These are phyloP conservation scores for Pisolithus thermaeus DNA, from an alignment of 1,284 basidiomycete genomes.

Conservation along the genomic window DNA sequence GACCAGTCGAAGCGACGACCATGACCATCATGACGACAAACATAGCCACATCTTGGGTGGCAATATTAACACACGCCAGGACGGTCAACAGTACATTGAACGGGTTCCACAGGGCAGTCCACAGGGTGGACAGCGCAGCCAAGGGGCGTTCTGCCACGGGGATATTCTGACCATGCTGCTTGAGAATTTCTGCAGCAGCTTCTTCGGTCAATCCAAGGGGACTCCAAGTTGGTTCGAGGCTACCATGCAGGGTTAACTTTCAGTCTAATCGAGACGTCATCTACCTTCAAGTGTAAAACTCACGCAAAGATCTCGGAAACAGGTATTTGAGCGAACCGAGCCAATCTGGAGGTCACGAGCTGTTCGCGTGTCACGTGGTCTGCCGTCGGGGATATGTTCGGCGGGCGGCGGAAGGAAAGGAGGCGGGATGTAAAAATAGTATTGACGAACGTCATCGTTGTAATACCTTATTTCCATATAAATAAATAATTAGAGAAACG, in stretches of 20 bases:
- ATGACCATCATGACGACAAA: conserved; percentile 28
- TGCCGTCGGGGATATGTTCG: background rate
- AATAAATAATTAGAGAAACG: conserved; percentile 6
- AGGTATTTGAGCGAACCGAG: conserved; percentile 22
- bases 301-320: conserved; percentile 15
- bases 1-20: conserved; percentile 26
- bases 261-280: background rate
- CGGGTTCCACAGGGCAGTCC: conserved; percentile 28
- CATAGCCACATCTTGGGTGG: conserved; percentile 26
- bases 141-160: conserved; percentile 27
- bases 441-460: conserved; percentile 19
- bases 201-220: conserved; percentile 22
- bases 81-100: conserved; percentile 27
- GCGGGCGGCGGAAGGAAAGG: conserved; percentile 10
- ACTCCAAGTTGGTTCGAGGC: conserved; percentile 22
- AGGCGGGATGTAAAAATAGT: conserved; percentile 18
- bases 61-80: conserved; percentile 24
- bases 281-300: conserved; percentile 5
- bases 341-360: conserved; percentile 17
- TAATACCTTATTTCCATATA: conserved; percentile 3
- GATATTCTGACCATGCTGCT: conserved; percentile 18
- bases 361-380: conserved; percentile 15
- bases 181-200: conserved; percentile 15
- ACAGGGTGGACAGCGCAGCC: conserved; percentile 21
- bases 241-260: conserved; percentile 9